Evolutionary conservation across 139 green algal genomes (phyloP).

Genomic region (Zygnema circumcarinatum): DNA sequence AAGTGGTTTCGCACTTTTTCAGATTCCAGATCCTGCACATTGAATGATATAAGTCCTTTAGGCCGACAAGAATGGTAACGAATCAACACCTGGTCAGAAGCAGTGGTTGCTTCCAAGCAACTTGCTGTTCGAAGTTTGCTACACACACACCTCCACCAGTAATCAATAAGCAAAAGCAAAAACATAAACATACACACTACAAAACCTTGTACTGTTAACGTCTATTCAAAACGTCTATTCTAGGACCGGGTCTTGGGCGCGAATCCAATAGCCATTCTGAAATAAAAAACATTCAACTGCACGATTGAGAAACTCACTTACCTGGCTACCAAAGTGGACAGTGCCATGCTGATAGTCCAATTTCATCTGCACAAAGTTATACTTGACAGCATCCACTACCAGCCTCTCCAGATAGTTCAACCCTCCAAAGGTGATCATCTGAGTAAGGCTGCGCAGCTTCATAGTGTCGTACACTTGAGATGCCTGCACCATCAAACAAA

Average conservation of each 20-base stretch:
- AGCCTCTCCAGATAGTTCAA: constrained; percentile 82
- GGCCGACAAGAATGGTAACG: too few relatives aligned
- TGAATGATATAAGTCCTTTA: not conserved
- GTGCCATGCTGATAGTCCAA: constrained; percentile 91
- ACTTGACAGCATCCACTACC: constrained; percentile 90
- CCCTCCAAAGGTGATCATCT: constrained; percentile 78
- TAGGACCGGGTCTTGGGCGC: too few relatives aligned
- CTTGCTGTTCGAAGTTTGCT: too few relatives aligned
- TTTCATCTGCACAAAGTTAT: constrained; percentile 77
- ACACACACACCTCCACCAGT: not conserved
- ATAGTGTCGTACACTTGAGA: constrained; percentile 79
- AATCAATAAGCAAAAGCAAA: too few relatives aligned
- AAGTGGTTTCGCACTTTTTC: constrained; percentile 74
- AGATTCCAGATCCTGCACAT: constrained; percentile 70
- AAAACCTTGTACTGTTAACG: too few relatives aligned
- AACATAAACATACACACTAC: too few relatives aligned
- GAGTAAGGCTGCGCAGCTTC: constrained; percentile 67
- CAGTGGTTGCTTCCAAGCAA: too few relatives aligned
- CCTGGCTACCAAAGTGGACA: constrained; percentile 85
- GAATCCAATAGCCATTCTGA: too few relatives aligned
- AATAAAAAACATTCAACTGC: too few relatives aligned
- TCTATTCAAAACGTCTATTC: too few relatives aligned
- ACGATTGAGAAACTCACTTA: too few relatives aligned
- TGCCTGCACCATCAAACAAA: constrained; percentile 36
- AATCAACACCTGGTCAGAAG: too few relatives aligned